Evolutionary conservation across 2,329 filamentous ascomycete genomes (phyloP), one percentile per base, ranked within the genome.

Genomic region (Pestalotiopsis sp.): DNA sequence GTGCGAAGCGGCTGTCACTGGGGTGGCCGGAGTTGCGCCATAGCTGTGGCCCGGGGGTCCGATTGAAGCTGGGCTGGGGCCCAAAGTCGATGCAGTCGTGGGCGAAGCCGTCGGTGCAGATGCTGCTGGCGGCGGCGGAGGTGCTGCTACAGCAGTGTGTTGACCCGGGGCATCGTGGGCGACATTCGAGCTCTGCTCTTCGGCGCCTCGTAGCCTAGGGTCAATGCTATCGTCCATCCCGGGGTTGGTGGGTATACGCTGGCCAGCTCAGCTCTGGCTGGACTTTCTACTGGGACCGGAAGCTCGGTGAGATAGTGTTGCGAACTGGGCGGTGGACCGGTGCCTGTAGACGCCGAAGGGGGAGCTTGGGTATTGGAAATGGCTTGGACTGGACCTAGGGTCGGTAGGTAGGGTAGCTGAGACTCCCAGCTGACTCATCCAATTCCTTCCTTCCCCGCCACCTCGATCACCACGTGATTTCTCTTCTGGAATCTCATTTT

Each of bases 191-290:
- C 38, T 31, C 14, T 75, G 59, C 14, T 66, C 75, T 27, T 75
- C 71, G 65, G 70, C 66, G 41, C 73, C 75, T 23, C 73, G 73
- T 56, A 77, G 75, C 66, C 76, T 75, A 66, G 75, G 75, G 66
- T 77, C 75, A 66, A 77, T 66, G 52, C 45, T 66, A 52, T 52
- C 27, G 13, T 59, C 64, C 64, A 59, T 66, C 12, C n/a, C 64
- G 27, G 27, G 62, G 38, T 52, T 52, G 25, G 38, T 64, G 38
- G 38, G 27, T 66, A 31, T 23, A 45, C 20, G 6, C 20, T 58
- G n/a, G 12, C 31, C 38, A 57, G 38, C 64, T 66, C 23, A 17
- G 45, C 13, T 23, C 23, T 23, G 62, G n/a, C 31, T 31, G 31
- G 57, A 61, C 59, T 31, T 61, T 20, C 59, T 52, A 52, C 45